phyloP scores from a whole-genome alignment of 2,329 filamentous ascomycete species.

The Boeremia lycopersici region DNA sequence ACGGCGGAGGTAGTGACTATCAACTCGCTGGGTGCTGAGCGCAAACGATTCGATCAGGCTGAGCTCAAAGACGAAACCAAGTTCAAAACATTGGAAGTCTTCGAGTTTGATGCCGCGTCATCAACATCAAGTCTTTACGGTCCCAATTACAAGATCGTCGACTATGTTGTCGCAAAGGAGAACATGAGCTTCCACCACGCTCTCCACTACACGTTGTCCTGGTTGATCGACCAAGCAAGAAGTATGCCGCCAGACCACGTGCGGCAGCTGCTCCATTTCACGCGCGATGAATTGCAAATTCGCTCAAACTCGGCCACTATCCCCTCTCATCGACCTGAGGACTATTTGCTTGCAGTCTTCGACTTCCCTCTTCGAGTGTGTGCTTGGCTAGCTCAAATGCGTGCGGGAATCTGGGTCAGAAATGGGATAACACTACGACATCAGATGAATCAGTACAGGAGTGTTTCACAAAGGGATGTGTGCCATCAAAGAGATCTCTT shows the following conservation, averaged over 20 bases:
- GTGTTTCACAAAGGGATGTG: conserved; percentile 86
- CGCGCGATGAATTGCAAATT: conserved; percentile 70
- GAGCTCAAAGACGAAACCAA: conserved; percentile 86
- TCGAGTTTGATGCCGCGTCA: conserved; percentile 72
- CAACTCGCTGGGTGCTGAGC: conserved; percentile 88
- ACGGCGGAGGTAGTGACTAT: conserved; percentile 84
- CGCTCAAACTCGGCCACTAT: conserved; percentile 65
- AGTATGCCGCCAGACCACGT: conserved; percentile 72
- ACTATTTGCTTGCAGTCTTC: conserved; percentile 84
- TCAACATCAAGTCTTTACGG: conserved; percentile 35
- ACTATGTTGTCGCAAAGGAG: conserved; percentile 86
- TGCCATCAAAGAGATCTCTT: conserved; percentile 95
- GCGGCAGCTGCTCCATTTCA: conserved; percentile 72
- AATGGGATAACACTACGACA: conserved; percentile 96
- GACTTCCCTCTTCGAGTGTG: conserved; percentile 93
- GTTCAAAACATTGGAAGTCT: conserved; percentile 78
- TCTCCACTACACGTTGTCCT: conserved; percentile 93
- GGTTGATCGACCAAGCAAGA: conserved; percentile 90
- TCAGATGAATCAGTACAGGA: conserved; percentile 91
- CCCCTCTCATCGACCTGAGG: conserved; percentile 68
- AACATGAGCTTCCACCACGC: conserved; percentile 97
- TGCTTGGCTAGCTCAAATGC: conserved; percentile 97
- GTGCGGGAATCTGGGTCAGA: conserved; percentile 96
- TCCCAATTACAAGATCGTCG: conserved; percentile 67
- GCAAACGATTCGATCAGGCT: conserved; percentile 79